Base-by-base conservation (phyloP, 306 rosid genomes). In the Citrullus colocynthis region DNA sequence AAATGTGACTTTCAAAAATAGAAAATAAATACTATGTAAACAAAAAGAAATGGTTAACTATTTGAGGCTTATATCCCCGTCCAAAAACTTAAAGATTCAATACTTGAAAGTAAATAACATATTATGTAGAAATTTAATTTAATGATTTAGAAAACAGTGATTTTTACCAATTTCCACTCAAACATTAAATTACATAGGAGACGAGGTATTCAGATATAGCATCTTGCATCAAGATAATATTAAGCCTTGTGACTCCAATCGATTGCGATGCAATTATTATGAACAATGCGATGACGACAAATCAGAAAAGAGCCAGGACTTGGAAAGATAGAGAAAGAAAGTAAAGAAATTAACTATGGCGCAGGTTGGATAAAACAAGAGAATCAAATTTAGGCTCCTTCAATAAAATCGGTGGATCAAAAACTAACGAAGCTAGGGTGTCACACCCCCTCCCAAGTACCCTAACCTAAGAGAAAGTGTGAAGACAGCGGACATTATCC, bases 151-250 rank as follows among this genome's bases (percentile, higher is more conserved):
- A 54, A 34, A 64, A 32, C 39, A 45, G 6, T 45, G 10, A 76
- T 6, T 39, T 75, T 83, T 86, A 94, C 30, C 8, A 48, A 30
- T 52, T 51, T 65, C 15, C 72, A 7, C 13, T 3, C 30, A 18
- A n/a, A 65, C 51, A 18, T 37, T 16, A 65, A 65, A 37, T 21
- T 48, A 36, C 28, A 45, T 21, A 70, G 20, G 6, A 45, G 9
- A 67, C 37, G 10, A 70, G 4, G 12, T 8, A 34, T 32, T 52
- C 28, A 5, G 0, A 24, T 7, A 49, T 13, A 13, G 21, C 6
- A 21, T 10, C 6, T 7, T 16, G 24, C 8, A 49, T 14, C 24
- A 9, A 52, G 18, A 51, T 20, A 45, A 24, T 2, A 52, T 0
- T 9, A 15, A 16, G 52, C 17, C 37, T 52, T 15, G 15, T 17